Conservation (phyloP, 1,284 basidiomycete species). For the Filobasidium uniguttulatum region DNA sequence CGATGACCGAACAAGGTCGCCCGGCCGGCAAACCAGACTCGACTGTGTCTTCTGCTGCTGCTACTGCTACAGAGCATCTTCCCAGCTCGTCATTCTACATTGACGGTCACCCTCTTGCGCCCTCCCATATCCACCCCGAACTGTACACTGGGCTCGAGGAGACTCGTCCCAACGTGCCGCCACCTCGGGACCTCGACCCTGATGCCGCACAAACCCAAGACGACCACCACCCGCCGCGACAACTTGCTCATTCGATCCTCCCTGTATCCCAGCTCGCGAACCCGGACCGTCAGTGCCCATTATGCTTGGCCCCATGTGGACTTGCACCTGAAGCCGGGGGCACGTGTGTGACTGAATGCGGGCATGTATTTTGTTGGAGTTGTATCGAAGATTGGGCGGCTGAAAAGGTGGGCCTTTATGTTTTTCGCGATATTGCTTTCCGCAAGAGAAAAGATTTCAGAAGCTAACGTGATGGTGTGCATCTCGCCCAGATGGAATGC, state of each 20-base stretch:
- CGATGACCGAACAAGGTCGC: too few species aligned
- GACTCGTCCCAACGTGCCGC: too few species aligned
- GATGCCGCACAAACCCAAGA: too few species aligned
- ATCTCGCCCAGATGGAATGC: slow-evolving; percentile 53
- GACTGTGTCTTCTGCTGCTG: too few species aligned
- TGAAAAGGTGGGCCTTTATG: slow-evolving; percentile 51
- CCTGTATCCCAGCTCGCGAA: slow-evolving; percentile 34
- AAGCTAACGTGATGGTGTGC: not conserved
- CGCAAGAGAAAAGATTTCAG: too few species aligned
- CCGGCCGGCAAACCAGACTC: too few species aligned
- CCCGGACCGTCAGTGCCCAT: slow-evolving; percentile 60
- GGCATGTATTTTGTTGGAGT: slow-evolving; percentile 86
- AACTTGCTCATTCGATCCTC: slow-evolving; percentile 34
- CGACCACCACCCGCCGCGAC: too few species aligned
- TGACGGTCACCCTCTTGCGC: slow-evolving; percentile 4
- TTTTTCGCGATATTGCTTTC: not conserved
- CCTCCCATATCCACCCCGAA: not conserved
- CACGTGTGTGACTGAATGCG: slow-evolving; percentile 76
- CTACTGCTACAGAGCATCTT: too few species aligned
- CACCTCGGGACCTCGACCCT: too few species aligned
- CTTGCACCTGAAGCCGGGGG: slow-evolving; percentile 39
- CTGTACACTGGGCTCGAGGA: too few species aligned
- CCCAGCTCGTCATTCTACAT: slow-evolving; percentile 15
- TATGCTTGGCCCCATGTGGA: slow-evolving; percentile 72
- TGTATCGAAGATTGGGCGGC: slow-evolving; percentile 78